phyloP scores from a whole-genome alignment of 2,329 filamentous ascomycete species.

The Anthostomella pinea region DNA sequence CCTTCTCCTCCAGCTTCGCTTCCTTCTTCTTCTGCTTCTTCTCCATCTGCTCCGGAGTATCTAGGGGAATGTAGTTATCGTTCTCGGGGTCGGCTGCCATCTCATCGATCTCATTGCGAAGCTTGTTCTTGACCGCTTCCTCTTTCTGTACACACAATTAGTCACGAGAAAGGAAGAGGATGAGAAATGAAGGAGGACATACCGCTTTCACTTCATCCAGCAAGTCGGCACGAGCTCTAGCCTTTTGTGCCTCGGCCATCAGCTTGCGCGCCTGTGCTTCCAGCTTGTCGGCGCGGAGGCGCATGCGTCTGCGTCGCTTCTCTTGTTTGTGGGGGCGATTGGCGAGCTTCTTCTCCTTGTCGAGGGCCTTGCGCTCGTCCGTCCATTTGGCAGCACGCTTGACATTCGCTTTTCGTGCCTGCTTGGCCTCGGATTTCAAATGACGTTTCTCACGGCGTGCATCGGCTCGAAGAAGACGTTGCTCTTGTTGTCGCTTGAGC shows the following conservation, averaged over 20 bases:
- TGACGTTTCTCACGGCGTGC: constrained; percentile 37
- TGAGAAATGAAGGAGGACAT: constrained; percentile 1
- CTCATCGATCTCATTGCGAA: constrained; percentile 17
- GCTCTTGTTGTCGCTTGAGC: constrained; percentile 25
- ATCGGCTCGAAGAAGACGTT: constrained; percentile 26
- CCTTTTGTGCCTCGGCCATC: constrained; percentile 38
- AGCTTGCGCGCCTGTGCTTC: constrained; percentile 40
- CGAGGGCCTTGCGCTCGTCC: constrained; percentile 31
- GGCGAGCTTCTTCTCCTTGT: constrained; percentile 32
- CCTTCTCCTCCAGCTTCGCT: constrained; percentile 7
- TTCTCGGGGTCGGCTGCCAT: constrained; percentile 19
- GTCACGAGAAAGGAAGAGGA: constrained; percentile 1
- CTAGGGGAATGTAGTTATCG: constrained; percentile 22
- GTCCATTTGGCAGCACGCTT: constrained; percentile 33
- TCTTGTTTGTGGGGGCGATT: constrained; percentile 33
- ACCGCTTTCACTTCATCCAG: constrained; percentile 28
- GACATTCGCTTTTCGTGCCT: constrained; percentile 35
- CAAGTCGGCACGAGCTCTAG: constrained; percentile 26
- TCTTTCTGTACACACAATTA: constrained; percentile 22
- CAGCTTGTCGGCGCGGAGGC: constrained; percentile 39
- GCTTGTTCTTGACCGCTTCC: constrained; percentile 24
- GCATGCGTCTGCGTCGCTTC: constrained; percentile 37
- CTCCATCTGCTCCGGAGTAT: constrained; percentile 8
- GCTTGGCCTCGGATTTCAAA: constrained; percentile 36
- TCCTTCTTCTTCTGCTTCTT: constrained; percentile 9